Evolutionary conservation across 1,139 yeast species (phyloP), one percentile per base, ranked within the genome.

Genomic region (Meyerozyma guilliermondii): DNA sequence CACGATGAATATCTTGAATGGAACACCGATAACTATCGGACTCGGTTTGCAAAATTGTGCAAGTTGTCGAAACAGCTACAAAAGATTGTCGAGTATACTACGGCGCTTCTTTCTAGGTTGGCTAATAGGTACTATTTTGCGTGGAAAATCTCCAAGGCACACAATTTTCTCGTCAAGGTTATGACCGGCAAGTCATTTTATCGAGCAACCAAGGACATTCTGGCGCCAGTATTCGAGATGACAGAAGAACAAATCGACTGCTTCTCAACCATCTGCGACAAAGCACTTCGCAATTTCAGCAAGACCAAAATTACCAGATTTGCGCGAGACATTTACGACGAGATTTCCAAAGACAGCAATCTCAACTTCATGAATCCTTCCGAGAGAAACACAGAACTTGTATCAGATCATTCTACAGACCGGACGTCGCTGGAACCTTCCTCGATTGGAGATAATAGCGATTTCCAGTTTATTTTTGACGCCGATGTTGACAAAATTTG

Each of bases 121-220:
- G 66, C 71, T 44, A 60, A 58, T 39, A 51, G 74, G 41, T 71
- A 71, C 47, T 71, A 68, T 48, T 68, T 65, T 52, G 74, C 77
- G 1, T 71, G 77, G 77, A 60, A 71, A 50, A 56, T 68, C 2
- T 56, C 66, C 9, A 71, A 67, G 46, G 65, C 69, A 2, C 69
- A 68, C 41, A 51, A 56, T 5, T 66, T 55, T 39, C 42, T 69
- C 14, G 45, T 66, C 24, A 54, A 52, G 11, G 46, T 59, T 5
- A 46, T 61, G 5, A 48, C 50, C 2, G 50, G 56, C 3, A 56
- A 61, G 41, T 64, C 59, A 2, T 69, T 68, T 43, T 71, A 68
- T 47, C 56, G 56, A 14, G 55, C 56, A 39, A 48, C 50, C n/a
- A 41, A 44, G 4, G 43, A 16, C 16, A 47, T 35, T 38, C 53